Percentiles rank a stretch among this genome's conserved stretches.
These are phyloP conservation scores for Tarenaya hassleriana DNA, from an alignment of 345 rosid genomes.

Conservation along the genomic window DNA sequence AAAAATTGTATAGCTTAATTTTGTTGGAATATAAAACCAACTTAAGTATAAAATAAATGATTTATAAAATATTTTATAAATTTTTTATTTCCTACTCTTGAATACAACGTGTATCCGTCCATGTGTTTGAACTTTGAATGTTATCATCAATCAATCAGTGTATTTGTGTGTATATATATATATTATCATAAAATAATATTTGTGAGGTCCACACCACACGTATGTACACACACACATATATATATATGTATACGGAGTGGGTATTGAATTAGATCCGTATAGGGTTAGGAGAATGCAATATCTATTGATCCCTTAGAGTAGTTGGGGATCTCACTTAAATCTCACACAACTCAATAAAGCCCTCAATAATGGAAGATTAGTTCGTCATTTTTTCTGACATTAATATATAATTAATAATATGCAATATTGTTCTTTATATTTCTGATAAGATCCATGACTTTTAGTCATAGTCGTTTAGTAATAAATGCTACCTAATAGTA, in stretches of 20 bases:
- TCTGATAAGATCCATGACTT: constrained; percentile 16
- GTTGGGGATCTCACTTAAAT: neutral
- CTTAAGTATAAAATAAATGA: no score
- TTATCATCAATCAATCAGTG: no score
- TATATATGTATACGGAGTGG: neutral
- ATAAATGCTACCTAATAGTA: neutral
- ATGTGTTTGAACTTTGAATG: no score
- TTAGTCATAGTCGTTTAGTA: neutral
- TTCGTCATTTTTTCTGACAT: constrained; percentile 16
- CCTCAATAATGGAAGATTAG: constrained; percentile 3
- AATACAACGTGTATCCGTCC: no score
- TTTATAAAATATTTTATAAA: no score
- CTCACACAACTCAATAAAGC: constrained; percentile 12
- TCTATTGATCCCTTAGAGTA: constrained; percentile 5
- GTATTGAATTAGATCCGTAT: no score
- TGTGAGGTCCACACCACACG: neutral
- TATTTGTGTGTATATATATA: no score
- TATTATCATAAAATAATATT: no score
- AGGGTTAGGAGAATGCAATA: neutral
- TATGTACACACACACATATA: neutral
- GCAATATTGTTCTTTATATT: no score
- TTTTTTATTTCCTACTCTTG: no score
- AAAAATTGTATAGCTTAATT: no score
- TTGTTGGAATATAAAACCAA: no score
- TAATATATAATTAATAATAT: neutral